Percentiles rank a stretch among this genome's conserved stretches.
Evolutionary conservation across 2,329 filamentous ascomycete genomes (phyloP).

Genomic region (Pseudopithomyces chartarum): DNA sequence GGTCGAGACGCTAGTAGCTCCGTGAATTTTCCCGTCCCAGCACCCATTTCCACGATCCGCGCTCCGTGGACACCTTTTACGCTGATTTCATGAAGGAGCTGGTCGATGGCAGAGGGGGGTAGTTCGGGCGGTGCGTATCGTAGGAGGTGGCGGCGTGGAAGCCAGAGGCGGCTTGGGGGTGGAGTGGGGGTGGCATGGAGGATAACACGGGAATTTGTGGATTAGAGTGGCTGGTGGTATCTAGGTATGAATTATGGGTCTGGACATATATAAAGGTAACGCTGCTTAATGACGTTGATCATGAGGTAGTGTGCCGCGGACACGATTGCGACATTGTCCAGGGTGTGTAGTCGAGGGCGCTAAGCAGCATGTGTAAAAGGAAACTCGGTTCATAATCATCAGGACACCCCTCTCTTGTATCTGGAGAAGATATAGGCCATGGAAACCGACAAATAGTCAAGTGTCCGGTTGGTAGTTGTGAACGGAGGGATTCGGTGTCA

Average conservation of each 20-base stretch:
- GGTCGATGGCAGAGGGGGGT: slow-evolving; percentile 63
- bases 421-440: no score
- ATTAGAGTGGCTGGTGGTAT: background rate
- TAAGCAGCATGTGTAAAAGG: background rate
- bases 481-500: no score
- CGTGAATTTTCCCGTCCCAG: slow-evolving; percentile 74
- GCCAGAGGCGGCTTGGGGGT: slow-evolving; percentile 9
- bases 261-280: background rate
- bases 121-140: slow-evolving; percentile 71
- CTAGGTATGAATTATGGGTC: background rate
- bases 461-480: no score
- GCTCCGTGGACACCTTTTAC: slow-evolving; percentile 55
- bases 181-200: background rate
- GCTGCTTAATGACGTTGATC: background rate
- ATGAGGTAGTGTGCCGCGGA: background rate
- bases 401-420: no score
- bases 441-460: no score
- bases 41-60: slow-evolving; percentile 64
- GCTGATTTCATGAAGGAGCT: slow-evolving; percentile 61
- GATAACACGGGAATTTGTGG: no score
- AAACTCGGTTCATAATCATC: no score
- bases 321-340: slow-evolving; percentile 2
- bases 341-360: background rate
- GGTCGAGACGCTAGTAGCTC: slow-evolving; percentile 62
- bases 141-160: slow-evolving; percentile 63